Evolutionary conservation across 2,329 filamentous ascomycete genomes (phyloP), one percentile per base, ranked within the genome.

Genomic region (Fusarium oxysporum): DNA sequence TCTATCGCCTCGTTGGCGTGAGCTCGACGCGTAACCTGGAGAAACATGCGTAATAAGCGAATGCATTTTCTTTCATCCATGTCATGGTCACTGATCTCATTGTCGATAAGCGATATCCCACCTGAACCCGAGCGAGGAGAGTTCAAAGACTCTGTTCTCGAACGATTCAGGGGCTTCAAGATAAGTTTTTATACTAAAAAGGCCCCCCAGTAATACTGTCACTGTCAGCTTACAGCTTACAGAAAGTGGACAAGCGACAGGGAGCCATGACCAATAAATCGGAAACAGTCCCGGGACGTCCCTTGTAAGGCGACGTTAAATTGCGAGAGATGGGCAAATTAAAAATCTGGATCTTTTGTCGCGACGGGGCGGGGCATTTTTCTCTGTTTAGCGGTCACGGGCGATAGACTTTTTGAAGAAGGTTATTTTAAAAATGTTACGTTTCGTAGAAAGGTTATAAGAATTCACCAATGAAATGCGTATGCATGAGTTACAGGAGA

Each of bases 61-160:
- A 17, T 32, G 23, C 21, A 43, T 33, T 35, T 13, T 32, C 45
- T 17, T 41, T 10, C 8, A 71, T 51, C 55, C 37, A 50, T 65
- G 55, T 19, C 44, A 23, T 30, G 23, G 53, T 44, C 44, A 55
- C 51, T 40, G 68, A 70, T 70, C 65, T 12, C 30, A 38, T 32
- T 48, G 37, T 41, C 62, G 70, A 72, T 70, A 72, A 72, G 69
- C 69, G 70, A 70, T 48, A 53, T 64, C 43, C 33, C 30, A 38
- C 30, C 35, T 28, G 21, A 16, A 2, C 19, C 23, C 12, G n/a
- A 44, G n/a, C 14, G 37, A 62, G 43, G 33, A 33, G n/a, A 12
- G 10, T 25, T 17, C 50, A n/a, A 55, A 30, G 33, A 58, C 28
- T 53, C 21, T 32, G 44, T 28, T 54, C 50, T 68, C 38, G 33